Conservation (phyloP, 306 rosid species). For the Trifolium repens region DNA sequence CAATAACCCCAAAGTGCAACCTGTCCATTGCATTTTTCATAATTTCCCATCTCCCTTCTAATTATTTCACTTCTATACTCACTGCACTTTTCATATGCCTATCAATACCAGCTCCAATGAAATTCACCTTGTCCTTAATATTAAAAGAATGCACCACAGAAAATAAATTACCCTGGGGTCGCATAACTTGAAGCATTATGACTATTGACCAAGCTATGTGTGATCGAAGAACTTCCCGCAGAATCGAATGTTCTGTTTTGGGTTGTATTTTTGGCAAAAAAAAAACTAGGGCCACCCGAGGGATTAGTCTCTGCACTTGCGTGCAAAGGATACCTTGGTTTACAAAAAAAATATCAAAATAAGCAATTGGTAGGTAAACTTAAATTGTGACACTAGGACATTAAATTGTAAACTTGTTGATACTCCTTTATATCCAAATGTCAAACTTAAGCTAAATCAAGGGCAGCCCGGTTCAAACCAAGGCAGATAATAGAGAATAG, state of each 20-base stretch:
- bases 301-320: too few relatives aligned
- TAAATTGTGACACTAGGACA: not conserved
- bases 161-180: not conserved
- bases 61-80: not conserved
- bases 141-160: not conserved
- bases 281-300: not conserved
- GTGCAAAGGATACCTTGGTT: too few relatives aligned
- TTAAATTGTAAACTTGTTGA: not conserved
- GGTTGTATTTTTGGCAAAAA: not conserved
- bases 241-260: not conserved
- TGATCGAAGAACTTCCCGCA: not conserved
- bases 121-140: not conserved
- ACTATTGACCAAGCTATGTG: not conserved
- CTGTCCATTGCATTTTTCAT: not conserved
- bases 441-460: not conserved
- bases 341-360: too few relatives aligned
- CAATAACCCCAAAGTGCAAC: not conserved
- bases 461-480: not conserved
- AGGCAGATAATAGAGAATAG: too few relatives aligned
- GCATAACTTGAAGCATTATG: not conserved
- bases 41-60: not conserved
- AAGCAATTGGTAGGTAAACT: too few relatives aligned
- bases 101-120: not conserved
- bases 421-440: not conserved
- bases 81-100: not conserved